Evolutionary conservation across 192 early-diverging fungal species (phyloP).

Genomic region (Mortierella claussenii): DNA sequence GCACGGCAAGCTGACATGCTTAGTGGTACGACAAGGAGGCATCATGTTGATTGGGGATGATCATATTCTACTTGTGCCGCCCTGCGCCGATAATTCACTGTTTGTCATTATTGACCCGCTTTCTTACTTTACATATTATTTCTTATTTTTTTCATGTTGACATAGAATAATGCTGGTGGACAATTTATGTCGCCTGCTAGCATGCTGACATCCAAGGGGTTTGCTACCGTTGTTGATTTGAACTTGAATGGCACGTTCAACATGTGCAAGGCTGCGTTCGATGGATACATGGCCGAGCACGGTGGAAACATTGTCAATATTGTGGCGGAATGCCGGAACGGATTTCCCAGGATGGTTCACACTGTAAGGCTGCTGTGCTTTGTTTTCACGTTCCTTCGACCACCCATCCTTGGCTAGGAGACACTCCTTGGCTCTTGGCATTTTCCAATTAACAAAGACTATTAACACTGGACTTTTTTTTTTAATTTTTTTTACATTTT

Average conservation of each 20-base stretch:
- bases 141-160: no score
- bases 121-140: not conserved
- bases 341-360: conserved; percentile 56
- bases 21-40: conserved; percentile 47
- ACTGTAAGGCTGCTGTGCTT: conserved; percentile 22
- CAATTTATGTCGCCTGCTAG: conserved; percentile 53
- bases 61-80: no score
- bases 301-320: conserved; percentile 60
- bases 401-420: no score
- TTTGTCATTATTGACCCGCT: not conserved
- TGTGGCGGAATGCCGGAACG: conserved; percentile 59
- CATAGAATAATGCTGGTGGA: conserved; percentile 51
- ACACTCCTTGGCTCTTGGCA: no score
- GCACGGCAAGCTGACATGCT: conserved; percentile 44
- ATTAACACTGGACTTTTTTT: conserved; percentile 14
- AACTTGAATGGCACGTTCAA: conserved; percentile 65
- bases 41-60: no score
- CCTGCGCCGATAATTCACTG: not conserved
- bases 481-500: not conserved
- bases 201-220: conserved; percentile 42
- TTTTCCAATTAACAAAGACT: no score
- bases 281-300: conserved; percentile 53
- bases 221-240: conserved; percentile 59
- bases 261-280: conserved; percentile 61
- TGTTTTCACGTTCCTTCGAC: not conserved